Conservation (phyloP, 78 protist genomes). For the Dictyostelium discoideum region DNA sequence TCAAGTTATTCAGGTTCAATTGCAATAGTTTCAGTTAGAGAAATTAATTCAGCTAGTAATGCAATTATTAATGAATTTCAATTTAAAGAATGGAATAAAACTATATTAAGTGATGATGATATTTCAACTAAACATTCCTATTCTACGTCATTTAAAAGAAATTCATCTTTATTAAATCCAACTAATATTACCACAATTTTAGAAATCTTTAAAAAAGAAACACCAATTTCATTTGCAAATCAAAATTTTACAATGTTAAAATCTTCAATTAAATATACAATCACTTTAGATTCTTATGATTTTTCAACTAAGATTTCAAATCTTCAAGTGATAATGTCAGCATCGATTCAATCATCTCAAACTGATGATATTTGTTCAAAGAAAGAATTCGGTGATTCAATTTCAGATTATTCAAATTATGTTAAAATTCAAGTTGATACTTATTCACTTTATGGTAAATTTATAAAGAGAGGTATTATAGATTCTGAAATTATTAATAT, state of each 20-base stretch:
- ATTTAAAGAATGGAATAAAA: neutral
- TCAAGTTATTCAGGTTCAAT: neutral
- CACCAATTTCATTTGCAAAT: constrained; percentile 1
- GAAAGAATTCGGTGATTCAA: neutral
- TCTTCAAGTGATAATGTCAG: constrained; percentile 36
- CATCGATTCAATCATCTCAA: neutral
- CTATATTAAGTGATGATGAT: neutral
- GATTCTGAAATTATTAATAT: neutral
- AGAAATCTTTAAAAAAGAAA: constrained; percentile 16
- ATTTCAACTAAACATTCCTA: neutral
- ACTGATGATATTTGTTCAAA: neutral
- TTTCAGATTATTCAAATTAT: neutral
- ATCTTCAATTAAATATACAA: constrained; percentile 38
- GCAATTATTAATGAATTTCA: neutral
- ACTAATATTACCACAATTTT: neutral
- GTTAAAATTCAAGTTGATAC: neutral
- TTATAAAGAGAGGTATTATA: neutral
- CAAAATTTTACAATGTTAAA: constrained; percentile 3
- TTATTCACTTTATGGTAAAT: constrained; percentile 13
- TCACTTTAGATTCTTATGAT: neutral
- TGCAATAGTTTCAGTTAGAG: neutral
- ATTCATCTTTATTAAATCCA: neutral
- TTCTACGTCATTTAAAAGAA: neutral
- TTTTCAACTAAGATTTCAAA: neutral
- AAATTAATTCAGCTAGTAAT: neutral